Percentiles rank a stretch among this genome's conserved stretches.
These are phyloP conservation scores for Prinsepia uniflora DNA, from an alignment of 306 rosid species.

Conservation along the genomic window DNA sequence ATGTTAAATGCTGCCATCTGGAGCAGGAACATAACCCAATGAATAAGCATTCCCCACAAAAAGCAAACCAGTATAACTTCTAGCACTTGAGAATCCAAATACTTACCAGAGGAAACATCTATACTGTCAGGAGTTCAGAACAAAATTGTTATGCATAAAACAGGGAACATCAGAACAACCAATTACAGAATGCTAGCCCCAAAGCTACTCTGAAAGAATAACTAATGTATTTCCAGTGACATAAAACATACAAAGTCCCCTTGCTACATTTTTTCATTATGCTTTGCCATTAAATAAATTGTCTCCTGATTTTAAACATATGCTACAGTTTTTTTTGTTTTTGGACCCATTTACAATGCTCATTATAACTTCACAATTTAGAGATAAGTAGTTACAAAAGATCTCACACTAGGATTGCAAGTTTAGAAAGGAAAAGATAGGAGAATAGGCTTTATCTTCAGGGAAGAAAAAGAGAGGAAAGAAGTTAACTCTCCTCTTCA, in stretches of 20 bases:
- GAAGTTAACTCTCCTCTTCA: background rate
- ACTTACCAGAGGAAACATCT: background rate
- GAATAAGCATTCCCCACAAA: background rate
- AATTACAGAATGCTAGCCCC: background rate
- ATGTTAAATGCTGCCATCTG: conserved; percentile 99
- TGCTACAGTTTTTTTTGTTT: background rate
- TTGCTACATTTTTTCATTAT: background rate
- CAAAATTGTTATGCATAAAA: background rate
- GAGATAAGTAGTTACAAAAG: background rate
- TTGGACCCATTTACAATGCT: background rate
- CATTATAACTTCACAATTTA: background rate
- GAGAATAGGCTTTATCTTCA: background rate
- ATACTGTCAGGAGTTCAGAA: background rate
- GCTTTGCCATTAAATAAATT: background rate
- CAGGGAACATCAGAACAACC: background rate
- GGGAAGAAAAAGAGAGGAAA: background rate
- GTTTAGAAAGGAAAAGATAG: background rate
- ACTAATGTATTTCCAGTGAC: background rate
- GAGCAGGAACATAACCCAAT: conserved; percentile 24
- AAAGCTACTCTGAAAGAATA: no score
- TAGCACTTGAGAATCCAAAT: conserved; percentile 1
- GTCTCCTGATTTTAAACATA: background rate
- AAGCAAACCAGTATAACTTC: background rate
- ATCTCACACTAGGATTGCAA: background rate
- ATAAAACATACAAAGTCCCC: background rate